These are phyloP conservation scores for Passiflora organensis DNA, from an alignment of 345 rosid species.

Conservation along the genomic window DNA sequence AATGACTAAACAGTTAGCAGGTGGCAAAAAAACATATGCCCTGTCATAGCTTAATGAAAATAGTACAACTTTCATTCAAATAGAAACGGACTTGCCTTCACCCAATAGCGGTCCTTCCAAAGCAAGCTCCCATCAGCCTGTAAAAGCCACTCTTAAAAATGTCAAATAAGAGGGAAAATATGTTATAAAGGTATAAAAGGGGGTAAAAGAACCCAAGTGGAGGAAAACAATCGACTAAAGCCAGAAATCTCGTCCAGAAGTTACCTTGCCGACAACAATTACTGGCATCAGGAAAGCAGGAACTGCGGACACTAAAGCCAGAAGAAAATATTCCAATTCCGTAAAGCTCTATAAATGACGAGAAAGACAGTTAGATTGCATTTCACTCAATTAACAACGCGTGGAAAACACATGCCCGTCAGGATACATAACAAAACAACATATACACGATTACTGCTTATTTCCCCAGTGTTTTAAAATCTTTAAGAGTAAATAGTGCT, in stretches of 20 bases:
- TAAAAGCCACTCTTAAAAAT: constrained; percentile 2
- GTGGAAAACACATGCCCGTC: neutral
- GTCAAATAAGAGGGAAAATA: too few species aligned
- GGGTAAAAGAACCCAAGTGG: neutral
- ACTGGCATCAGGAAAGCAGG: constrained; percentile 73
- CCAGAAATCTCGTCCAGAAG: neutral
- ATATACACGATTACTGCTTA: too few species aligned
- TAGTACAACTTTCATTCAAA: neutral
- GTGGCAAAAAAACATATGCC: neutral
- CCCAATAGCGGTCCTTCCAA: constrained; percentile 89
- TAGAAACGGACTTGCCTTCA: constrained; percentile 65
- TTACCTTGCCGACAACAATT: constrained; percentile 69
- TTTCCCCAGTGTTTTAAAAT: too few species aligned
- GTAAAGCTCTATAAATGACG: constrained; percentile 59
- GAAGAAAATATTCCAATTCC: constrained; percentile 83
- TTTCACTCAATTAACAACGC: neutral
- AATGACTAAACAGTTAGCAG: neutral
- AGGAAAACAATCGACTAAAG: neutral
- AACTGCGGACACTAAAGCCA: constrained; percentile 70
- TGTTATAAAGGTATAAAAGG: too few species aligned
- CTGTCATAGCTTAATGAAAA: neutral
- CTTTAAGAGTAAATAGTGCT: too few species aligned
- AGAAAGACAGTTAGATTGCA: neutral
- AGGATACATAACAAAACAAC: too few species aligned
- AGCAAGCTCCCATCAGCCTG: constrained; percentile 68